Evolutionary conservation across 139 green algal species (phyloP).

Genomic region (Chlorella sp.): DNA sequence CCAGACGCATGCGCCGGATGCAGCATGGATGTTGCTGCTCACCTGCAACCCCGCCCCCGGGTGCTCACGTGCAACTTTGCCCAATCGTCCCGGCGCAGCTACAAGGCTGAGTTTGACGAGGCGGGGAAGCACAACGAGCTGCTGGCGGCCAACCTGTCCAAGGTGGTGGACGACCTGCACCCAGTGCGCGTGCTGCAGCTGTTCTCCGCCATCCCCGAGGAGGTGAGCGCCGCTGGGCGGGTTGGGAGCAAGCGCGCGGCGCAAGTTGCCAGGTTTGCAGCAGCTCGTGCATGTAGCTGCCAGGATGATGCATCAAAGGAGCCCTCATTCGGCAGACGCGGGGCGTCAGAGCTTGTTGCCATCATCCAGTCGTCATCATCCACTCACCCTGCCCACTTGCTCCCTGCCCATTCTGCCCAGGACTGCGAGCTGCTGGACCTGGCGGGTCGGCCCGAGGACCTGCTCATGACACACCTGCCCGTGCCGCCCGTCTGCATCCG

Average conservation of each 20-base stretch:
- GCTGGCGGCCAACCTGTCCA: slow-evolving; percentile 56
- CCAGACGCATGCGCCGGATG: too few relatives aligned
- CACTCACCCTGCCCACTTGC: too few relatives aligned
- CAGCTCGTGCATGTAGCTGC: not conserved
- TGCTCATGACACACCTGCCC: slow-evolving; percentile 86
- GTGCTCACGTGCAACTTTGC: too few relatives aligned
- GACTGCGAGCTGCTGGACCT: slow-evolving; percentile 69
- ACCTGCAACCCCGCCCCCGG: too few relatives aligned
- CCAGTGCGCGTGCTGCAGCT: slow-evolving; percentile 84
- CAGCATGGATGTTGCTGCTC: too few relatives aligned
- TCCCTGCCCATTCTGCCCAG: not conserved
- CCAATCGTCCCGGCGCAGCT: too few relatives aligned
- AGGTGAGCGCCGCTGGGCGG: slow-evolving; percentile 19
- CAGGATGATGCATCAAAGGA: too few relatives aligned
- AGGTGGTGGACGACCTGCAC: slow-evolving; percentile 92
- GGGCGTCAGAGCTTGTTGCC: too few relatives aligned
- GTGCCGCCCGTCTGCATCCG: slow-evolving; percentile 97
- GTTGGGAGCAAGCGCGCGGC: not conserved
- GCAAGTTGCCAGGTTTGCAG: not conserved
- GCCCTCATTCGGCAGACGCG: too few relatives aligned
- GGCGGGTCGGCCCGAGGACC: slow-evolving; percentile 79
- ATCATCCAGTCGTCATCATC: not conserved
- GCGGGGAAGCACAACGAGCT: slow-evolving; percentile 71
- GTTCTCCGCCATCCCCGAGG: slow-evolving; percentile 81
- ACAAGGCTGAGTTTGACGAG: slow-evolving; percentile 63